A percentile compares a stretch with the other conserved stretches of the same genome.
phyloP scores from a whole-genome alignment of 441 rosid genomes.

The Bocquillonia castaneifolia region DNA sequence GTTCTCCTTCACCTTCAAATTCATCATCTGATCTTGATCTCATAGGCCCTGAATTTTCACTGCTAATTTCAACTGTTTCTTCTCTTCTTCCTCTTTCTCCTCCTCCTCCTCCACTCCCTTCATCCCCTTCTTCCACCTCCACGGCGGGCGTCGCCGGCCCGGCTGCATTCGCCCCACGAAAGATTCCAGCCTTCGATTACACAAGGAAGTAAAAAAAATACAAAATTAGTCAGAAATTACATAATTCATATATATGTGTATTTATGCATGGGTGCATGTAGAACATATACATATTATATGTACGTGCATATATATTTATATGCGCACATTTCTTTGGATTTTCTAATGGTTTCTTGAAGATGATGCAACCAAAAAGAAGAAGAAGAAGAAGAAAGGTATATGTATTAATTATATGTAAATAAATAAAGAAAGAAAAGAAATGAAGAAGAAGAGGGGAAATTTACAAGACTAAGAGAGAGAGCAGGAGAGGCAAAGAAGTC shows the following conservation, averaged over 20 bases:
- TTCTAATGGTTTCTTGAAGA: conserved; percentile 5
- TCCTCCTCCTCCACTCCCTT: conserved; percentile 51
- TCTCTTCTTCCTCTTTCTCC: conserved; percentile 42
- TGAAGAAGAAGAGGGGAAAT: background rate
- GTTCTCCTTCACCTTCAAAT: conserved; percentile 53
- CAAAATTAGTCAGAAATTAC: no score
- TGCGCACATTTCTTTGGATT: background rate
- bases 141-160: conserved; percentile 33
- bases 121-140: conserved; percentile 48
- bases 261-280: no score
- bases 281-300: no score
- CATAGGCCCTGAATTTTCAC: conserved; percentile 83
- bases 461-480: conserved; percentile 89
- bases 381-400: background rate
- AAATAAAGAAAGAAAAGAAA: background rate
- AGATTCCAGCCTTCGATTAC: conserved; percentile 74
- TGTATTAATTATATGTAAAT: no score
- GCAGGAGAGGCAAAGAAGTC: conserved; percentile 97
- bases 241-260: no score
- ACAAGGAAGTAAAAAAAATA: no score
- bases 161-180: conserved; percentile 53
- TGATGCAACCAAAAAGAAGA: background rate
- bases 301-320: no score
- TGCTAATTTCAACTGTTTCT: conserved; percentile 82
- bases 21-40: conserved; percentile 90